phyloP scores from a whole-genome alignment of 1,139 yeast species.

The Sugiyamaella neomexicana region DNA sequence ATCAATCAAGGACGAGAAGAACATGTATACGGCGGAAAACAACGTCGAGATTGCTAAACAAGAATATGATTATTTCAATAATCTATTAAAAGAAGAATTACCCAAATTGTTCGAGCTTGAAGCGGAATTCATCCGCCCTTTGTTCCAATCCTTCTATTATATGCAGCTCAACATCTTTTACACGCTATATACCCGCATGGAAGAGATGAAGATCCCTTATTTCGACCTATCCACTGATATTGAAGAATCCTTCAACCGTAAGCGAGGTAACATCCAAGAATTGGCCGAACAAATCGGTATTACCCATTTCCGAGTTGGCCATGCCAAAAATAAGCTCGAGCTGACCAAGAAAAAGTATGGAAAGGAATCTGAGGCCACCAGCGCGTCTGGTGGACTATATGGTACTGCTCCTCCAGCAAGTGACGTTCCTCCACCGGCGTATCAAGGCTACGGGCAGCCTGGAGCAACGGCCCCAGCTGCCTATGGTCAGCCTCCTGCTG shows the following conservation, averaged over 20 bases:
- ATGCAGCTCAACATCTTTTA: conserved; percentile 97
- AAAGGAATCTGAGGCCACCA: conserved; percentile 45
- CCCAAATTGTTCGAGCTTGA: conserved; percentile 86
- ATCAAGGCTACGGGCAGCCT: conserved; percentile 29
- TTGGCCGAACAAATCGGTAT: conserved; percentile 81
- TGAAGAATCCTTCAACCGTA: conserved; percentile 70
- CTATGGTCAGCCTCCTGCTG: conserved; percentile 31
- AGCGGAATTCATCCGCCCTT: conserved; percentile 86
- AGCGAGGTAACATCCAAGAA: conserved; percentile 91
- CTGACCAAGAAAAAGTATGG: conserved; percentile 77
- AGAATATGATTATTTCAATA: conserved; percentile 94
- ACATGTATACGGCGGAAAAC: conserved; percentile 82
- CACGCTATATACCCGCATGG: conserved; percentile 86
- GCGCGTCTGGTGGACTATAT: conserved; percentile 27
- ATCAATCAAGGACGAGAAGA: conserved; percentile 87
- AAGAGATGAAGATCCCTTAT: conserved; percentile 94
- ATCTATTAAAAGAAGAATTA: conserved; percentile 84
- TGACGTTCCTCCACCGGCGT: conserved; percentile 30
- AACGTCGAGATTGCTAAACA: conserved; percentile 89
- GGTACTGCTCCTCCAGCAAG: conserved; percentile 38
- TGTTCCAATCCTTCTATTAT: conserved; percentile 90
- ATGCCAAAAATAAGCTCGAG: conserved; percentile 80
- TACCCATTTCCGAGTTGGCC: conserved; percentile 87
- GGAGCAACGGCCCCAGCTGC: not conserved
- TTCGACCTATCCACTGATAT: conserved; percentile 84